Base-by-base conservation (phyloP, 345 rosid genomes). In the Dimocarpus longan region DNA sequence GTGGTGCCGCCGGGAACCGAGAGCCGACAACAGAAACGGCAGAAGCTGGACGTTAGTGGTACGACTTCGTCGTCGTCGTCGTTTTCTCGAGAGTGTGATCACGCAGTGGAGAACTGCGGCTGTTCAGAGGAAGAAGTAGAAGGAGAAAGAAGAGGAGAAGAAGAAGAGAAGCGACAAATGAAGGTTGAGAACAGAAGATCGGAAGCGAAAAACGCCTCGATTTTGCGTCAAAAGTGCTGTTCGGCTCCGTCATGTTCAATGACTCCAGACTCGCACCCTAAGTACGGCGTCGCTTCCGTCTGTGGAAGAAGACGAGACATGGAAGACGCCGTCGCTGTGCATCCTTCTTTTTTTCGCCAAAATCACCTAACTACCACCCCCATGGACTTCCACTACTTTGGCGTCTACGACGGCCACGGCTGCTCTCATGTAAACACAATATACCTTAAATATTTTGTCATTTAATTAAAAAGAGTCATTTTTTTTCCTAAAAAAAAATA, bases 251-350 rank as follows among this genome's bases (percentile, higher is more conserved):
- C 19, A 1, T 72, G 76, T 28, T 75, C 15, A 57, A 63, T 12
- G 24, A 56, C 71, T 64, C 43, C 76, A 16, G 82, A 80, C 43
- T 59, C 16, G 46, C 64, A 78, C 44, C 95, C 92, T 3, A 91
- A 87, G 80, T 93, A 81, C 82, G 98, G 98, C 32, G 82, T 84
- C 50, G 81, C 97, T 40, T 93, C 95, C 0, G 92, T 92, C 3
- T 92, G 98, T 68, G 98, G 98, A 8, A 84, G 97, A 71, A 85
- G 98, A 66, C 84, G 97, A 82, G 97, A 91, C 37, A 95, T 95
- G 98, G 98, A 95, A 74, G 98, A 95, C 73, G 87, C 95, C 9
- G 94, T 93, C 4, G 84, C 93, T 39, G 62, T 86, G 69, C 85
- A 82, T 28, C 95, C 95, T 0, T 92, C 71, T 13, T 89, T 95